These are phyloP conservation scores for Calonectria pseudoreteaudii DNA, from an alignment of 2,329 filamentous ascomycete species.

Conservation along the genomic window DNA sequence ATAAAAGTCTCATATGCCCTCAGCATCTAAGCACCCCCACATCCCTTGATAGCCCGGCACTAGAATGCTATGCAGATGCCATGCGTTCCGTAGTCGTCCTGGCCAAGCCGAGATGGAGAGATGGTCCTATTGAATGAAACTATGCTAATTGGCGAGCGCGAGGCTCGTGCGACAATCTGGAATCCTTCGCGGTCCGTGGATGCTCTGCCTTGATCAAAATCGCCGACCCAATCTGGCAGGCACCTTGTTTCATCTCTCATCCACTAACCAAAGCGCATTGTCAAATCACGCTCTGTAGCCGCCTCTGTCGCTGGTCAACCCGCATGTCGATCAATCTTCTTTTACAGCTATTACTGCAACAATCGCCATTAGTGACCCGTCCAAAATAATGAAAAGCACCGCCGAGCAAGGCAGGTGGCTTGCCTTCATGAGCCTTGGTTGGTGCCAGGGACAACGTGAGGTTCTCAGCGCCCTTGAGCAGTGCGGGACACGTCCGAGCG, in stretches of 20 bases:
- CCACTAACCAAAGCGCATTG: not conserved
- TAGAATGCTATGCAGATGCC: not conserved
- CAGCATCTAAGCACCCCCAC: not conserved
- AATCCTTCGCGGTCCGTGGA: conserved; percentile 13
- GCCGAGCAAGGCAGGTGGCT: conserved; percentile 2
- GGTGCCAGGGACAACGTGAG: not conserved
- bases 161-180: not conserved
- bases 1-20: no score
- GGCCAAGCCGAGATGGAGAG: not conserved
- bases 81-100: not conserved
- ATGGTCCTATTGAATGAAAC: not conserved
- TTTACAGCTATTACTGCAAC: not conserved
- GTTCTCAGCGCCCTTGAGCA: not conserved
- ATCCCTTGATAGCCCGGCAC: not conserved
- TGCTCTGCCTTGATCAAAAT: not conserved
- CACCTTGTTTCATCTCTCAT: conserved; percentile 21
- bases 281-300: conserved; percentile 13
- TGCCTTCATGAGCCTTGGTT: not conserved
- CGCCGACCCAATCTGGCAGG: not conserved
- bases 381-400: not conserved
- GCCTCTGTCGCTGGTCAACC: not conserved
- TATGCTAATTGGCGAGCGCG: not conserved
- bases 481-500: conserved; percentile 8
- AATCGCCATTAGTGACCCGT: not conserved
- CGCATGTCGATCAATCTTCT: not conserved